A percentile compares a stretch with the other conserved stretches of the same genome.
phyloP scores from a whole-genome alignment of 495 filamentous ascomycete species.

The Daldinia bambusicola region DNA sequence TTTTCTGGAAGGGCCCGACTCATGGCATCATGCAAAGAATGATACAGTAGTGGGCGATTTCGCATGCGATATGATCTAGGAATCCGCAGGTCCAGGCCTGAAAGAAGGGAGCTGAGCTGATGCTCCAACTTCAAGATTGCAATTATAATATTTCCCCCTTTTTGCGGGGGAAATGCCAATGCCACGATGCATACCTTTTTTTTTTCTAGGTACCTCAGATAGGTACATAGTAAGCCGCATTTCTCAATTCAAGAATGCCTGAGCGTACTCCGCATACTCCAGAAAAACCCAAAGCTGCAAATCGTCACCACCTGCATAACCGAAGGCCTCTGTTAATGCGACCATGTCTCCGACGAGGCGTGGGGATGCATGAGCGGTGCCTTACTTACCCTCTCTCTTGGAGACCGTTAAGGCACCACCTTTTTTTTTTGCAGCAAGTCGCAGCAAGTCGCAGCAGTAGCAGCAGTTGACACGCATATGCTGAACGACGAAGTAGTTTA shows the following conservation, averaged over 20 bases:
- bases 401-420: constrained; percentile 37
- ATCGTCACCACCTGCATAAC: constrained; percentile 51
- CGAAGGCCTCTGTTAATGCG: constrained; percentile 54
- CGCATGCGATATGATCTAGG: constrained; percentile 36
- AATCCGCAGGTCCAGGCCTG: constrained; percentile 38
- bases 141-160: constrained; percentile 21
- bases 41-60: constrained; percentile 41
- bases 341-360: constrained; percentile 52
- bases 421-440: too few relatives aligned
- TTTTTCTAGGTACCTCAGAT: background rate
- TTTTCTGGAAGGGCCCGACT: constrained; percentile 36
- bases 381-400: constrained; percentile 27
- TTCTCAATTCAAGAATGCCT: constrained; percentile 37
- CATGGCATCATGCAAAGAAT: constrained; percentile 42
- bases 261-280: constrained; percentile 44
- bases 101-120: constrained; percentile 19
- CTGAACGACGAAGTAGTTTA: constrained; percentile 4
- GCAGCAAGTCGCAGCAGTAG: background rate
- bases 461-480: constrained; percentile 15
- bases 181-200: constrained; percentile 33
- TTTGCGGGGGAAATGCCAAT: constrained; percentile 34
- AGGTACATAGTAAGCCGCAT: constrained; percentile 33
- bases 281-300: constrained; percentile 40
- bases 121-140: constrained; percentile 35
- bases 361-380: constrained; percentile 48